Base-by-base conservation (phyloP, 768 basidiomycete species). In the Clavaria fumosa region DNA sequence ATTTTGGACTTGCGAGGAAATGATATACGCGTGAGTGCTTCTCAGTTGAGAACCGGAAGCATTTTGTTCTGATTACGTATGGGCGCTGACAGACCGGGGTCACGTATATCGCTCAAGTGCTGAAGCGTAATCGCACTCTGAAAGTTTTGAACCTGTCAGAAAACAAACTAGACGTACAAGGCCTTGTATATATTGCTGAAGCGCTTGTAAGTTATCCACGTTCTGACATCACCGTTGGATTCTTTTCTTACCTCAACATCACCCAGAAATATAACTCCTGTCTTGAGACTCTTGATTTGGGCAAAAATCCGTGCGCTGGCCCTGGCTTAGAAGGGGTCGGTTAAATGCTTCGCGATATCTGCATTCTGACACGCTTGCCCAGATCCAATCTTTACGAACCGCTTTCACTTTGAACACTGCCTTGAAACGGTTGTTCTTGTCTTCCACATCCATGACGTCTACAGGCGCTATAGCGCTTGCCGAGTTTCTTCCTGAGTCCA, bases 81-180 rank as follows among this genome's bases (percentile, higher is more conserved):
- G n/a, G n/a, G n/a, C n/a, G 43, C 73, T 37, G 18, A 21, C 33
- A 69, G 67, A 70, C 57, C 30, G 91, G 93, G 0, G 78, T 96
- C 23, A 73, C 71, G 0, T 96, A 95, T 50, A 72, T 97, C 34
- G 80, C 90, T 0, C 91, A 97, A 57, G 93, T 97, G 0, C 63
- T 97, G 44, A 97, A 97, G 53, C 78, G 93, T 24, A 97, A 99
- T 56, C 66, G 90, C 31, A 96, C 93, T 3, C 63, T 97, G 31
- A 95, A 93, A 57, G 78, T 96, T 4, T 66, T 96, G 18, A 97
- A 96, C 54, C 59, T 97, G 36, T 80, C 83, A 49, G 93, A 97
- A 54, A 97, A 97, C 55, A 88, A 82, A 53, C 70, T 99, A 4
- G 93, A 93, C 40, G 70, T 83, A 1, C 61, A 68, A 6, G 85